These are phyloP conservation scores for Peronosclerospora sorghi DNA, from an alignment of 352 stramenopile genomes.

Conservation along the genomic window DNA sequence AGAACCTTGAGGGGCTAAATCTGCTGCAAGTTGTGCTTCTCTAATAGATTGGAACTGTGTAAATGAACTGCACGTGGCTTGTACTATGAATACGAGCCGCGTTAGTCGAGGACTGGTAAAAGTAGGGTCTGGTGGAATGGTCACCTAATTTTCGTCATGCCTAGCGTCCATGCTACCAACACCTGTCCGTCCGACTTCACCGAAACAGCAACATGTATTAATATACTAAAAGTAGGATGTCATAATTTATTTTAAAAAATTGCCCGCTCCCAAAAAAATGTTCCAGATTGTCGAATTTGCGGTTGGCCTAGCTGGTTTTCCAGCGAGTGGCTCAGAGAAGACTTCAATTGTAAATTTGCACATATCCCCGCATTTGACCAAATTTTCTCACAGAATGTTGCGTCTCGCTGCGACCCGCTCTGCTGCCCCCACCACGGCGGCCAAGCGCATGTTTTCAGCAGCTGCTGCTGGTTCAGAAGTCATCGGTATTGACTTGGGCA, in stretches of 20 bases:
- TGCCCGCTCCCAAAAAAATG: background rate
- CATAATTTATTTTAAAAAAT: background rate
- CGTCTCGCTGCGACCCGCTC: slow-evolving; percentile 12
- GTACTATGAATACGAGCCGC: too few species aligned
- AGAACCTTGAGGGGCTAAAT: too few species aligned
- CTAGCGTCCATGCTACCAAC: too few species aligned
- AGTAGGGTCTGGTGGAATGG: too few species aligned
- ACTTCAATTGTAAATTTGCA: slow-evolving; percentile 26
- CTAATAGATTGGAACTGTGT: too few species aligned
- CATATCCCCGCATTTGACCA: slow-evolving; percentile 18
- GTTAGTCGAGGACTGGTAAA: too few species aligned
- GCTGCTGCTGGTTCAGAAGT: slow-evolving; percentile 33
- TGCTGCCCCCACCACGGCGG: slow-evolving; percentile 6
- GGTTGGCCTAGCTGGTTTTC: background rate
- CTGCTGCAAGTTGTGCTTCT: too few species aligned
- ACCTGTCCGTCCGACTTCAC: too few species aligned
- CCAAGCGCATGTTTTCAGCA: slow-evolving; percentile 43
- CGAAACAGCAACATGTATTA: too few species aligned
- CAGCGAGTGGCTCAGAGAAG: slow-evolving; percentile 14
- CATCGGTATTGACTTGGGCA: slow-evolving; percentile 98
- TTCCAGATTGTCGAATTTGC: background rate
- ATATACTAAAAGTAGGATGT: too few species aligned
- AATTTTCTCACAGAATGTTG: slow-evolving; percentile 15
- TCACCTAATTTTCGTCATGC: too few species aligned
- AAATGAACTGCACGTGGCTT: too few species aligned